Conservation (phyloP, 1,139 yeast genomes). For the Candida sp. region DNA sequence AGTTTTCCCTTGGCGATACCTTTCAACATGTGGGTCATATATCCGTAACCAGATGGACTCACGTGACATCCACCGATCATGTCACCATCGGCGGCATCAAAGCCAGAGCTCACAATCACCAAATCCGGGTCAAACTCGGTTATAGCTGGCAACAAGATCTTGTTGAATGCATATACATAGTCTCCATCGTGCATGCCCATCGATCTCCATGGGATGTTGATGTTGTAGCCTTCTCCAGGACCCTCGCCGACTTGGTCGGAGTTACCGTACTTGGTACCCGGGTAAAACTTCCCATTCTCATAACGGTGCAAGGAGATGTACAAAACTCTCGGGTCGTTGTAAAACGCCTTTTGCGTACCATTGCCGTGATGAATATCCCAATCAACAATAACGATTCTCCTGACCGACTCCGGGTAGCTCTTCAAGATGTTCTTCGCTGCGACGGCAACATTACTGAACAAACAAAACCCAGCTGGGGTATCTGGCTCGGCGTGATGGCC, state of each 20-base stretch:
- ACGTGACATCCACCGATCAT: constrained; percentile 98
- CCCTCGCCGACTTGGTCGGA: constrained; percentile 85
- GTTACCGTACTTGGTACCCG: constrained; percentile 87
- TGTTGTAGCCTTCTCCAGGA: constrained; percentile 81
- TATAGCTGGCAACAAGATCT: constrained; percentile 88
- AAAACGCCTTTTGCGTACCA: constrained; percentile 95
- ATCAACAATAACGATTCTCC: constrained; percentile 83
- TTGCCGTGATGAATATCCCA: constrained; percentile 99
- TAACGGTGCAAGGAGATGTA: constrained; percentile 92
- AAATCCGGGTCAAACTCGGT: constrained; percentile 92
- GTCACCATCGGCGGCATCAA: constrained; percentile 99
- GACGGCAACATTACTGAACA: constrained; percentile 96
- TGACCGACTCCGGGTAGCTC: constrained; percentile 85
- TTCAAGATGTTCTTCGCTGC: constrained; percentile 89
- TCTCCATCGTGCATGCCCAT: constrained; percentile 97
- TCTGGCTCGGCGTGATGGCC: constrained; percentile 99
- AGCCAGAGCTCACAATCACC: constrained; percentile 92
- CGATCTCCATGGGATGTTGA: constrained; percentile 95
- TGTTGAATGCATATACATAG: constrained; percentile 89
- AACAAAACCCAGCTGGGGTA: constrained; percentile 95
- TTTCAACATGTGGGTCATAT: constrained; percentile 93
- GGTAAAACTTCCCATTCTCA: constrained; percentile 92
- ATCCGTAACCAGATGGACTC: constrained; percentile 95
- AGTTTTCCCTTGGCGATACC: constrained; percentile 87
- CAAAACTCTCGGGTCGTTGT: constrained; percentile 86